Evolutionary conservation across 2,329 filamentous ascomycete species (phyloP), one percentile per base, ranked within the genome.

Genomic region (Saccharata proteae): DNA sequence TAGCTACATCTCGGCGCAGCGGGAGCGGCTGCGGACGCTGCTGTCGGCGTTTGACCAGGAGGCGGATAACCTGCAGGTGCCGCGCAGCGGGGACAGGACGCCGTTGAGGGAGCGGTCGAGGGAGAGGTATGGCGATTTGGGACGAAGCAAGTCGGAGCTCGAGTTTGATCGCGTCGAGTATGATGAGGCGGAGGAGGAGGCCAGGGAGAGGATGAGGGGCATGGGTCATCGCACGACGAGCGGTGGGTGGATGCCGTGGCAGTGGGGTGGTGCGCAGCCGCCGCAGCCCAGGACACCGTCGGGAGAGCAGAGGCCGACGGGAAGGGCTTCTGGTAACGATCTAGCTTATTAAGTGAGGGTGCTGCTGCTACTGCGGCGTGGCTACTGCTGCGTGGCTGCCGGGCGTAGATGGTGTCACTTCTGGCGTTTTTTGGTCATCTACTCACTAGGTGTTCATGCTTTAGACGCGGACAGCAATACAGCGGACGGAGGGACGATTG

Each of bases 101-200:
- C 52, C 3, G 55, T 32, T 29, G 64, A 38, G 57, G 66, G 30
- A 61, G 58, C 35, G 41, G 17, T 61, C 37, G 62, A 62, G 52
- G 38, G 62, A 66, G n/a, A 53, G 64, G 27, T 65, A 63, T 41
- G 47, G 52, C 38, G 73, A 64, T 7, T 58, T 93, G 45, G 78
- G 73, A 45, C 88, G 88, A 60, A 88, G 81, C 48, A 75, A 76
- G 40, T 92, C 82, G 52, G 85, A 93, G 51, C 73, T 71, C 13
- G 88, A 93, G 44, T 94, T 94, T 48, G 85, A 93, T 48, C 81
- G 83, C 52, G 82, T 92, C 43, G 80, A 90, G 39, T 74, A 49
- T 17, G 54, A 77, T 19, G 80, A 86, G 48, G 68, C 67, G 7
- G 61, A 61, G 16, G 75, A 72, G 47, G 70, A 71, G 26, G 64